These are phyloP conservation scores for Globisporangium okanoganense DNA, from an alignment of 352 stramenopile genomes.

Conservation along the genomic window DNA sequence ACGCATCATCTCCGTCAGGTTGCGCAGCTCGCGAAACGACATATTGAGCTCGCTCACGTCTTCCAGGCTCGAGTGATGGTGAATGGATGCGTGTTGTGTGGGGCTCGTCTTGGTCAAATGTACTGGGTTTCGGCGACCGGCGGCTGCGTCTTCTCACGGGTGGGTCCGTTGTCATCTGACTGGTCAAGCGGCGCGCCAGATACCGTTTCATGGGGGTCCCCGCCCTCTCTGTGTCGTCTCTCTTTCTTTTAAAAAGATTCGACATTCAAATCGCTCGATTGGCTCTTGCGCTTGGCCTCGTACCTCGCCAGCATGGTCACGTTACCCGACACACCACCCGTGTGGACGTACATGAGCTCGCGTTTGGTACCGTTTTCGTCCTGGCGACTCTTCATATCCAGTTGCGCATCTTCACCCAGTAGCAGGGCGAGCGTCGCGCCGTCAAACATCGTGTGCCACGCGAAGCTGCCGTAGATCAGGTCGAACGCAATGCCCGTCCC, in stretches of 20 bases:
- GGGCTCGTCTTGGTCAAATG: no score
- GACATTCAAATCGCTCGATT: slow-evolving; percentile 3
- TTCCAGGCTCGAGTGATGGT: not conserved
- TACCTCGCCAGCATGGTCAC: slow-evolving; percentile 71
- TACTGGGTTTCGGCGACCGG: not conserved
- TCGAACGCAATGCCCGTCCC: slow-evolving; percentile 69
- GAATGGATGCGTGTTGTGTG: no score
- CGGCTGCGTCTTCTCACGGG: not conserved
- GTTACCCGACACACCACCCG: slow-evolving; percentile 71
- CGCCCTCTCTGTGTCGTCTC: not conserved
- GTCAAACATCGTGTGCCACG: slow-evolving; percentile 80
- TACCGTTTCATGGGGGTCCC: slow-evolving; percentile 9
- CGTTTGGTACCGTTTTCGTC: slow-evolving; percentile 5
- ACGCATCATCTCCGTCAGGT: slow-evolving; percentile 96
- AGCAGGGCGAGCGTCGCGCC: slow-evolving; percentile 30
- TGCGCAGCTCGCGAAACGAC: slow-evolving; percentile 85
- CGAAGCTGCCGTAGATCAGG: slow-evolving; percentile 67
- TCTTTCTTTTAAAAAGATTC: not conserved
- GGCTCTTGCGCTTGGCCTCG: slow-evolving; percentile 18
- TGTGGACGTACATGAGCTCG: slow-evolving; percentile 80
- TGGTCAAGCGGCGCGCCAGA: slow-evolving; percentile 4
- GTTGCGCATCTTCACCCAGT: not conserved
- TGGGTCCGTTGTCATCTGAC: not conserved
- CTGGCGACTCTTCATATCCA: not conserved
- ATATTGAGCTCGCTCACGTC: slow-evolving; percentile 22